Evolutionary conservation across 331 rosid genomes (phyloP), one percentile per base, ranked within the genome.

Genomic region (Arachis monticola): DNA sequence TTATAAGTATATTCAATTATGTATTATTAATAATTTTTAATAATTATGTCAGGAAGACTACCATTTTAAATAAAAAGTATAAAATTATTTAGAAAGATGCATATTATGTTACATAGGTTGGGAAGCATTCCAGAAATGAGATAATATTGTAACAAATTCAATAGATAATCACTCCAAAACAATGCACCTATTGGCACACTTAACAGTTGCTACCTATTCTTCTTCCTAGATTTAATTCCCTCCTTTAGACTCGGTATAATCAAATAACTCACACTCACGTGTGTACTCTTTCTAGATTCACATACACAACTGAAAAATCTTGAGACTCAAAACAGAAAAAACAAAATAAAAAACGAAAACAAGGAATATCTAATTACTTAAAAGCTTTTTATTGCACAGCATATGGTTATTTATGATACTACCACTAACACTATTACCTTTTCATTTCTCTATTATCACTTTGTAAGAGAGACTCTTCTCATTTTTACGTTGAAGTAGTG

Each of bases 221-320:
- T 83, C 76, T 87, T 79, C 88, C 88, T 77, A 76, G 86, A 85
- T 82, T 82, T 85, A 32, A 32, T 2, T 68, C 69, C 62, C 72
- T n/a, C 91, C 97, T 76, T 76, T 73, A 85, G 96, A 87, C 93
- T 80, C 78, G 94, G 92, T 72, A 83, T 82, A 11, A 52, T 79
- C 12, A 47, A 45, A 8, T 9, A 83, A 32, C 47, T 44, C 47
- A 4, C 47, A 44, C 64, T 61, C 51, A 61, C 30, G 3, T 38
- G 27, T 53, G 63, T 38, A 1, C 76, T 42, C 14, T 57, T 59
- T 60, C 64, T 67, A 46, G 31, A 76, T 51, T 78, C 72, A 65
- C 47, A 69, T 69, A 65, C 47, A 66, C 50, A 70, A 64, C 83
- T 79, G 46, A 85, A 63, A 64, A 76, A 11, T 58, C 60, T 73